Percentiles rank a stretch among this genome's conserved stretches.
Evolutionary conservation across 164 flowering plant species (phyloP).

Genomic region (Stephania japonica): DNA sequence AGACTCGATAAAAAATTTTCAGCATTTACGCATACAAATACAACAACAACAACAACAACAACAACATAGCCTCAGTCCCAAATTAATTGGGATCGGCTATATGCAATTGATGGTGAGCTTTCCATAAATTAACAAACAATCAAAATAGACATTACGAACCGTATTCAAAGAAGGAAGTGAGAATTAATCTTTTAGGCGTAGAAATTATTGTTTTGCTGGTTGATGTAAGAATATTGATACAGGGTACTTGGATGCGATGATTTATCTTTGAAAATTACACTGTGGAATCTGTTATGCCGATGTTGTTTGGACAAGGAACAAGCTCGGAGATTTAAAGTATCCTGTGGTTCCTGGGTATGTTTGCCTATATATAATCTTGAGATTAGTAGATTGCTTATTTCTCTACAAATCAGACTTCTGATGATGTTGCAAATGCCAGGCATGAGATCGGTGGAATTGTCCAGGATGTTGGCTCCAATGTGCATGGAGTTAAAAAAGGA

Average conservation of each 20-base stretch:
- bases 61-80: too few relatives aligned
- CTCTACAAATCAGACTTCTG: not conserved
- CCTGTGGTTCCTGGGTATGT: constrained; percentile 81
- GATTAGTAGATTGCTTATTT: not conserved
- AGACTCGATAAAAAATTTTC: too few relatives aligned
- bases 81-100: too few relatives aligned
- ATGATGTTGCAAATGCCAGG: constrained; percentile 23
- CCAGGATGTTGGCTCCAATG: constrained; percentile 58
- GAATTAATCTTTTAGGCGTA: not conserved
- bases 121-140: too few relatives aligned
- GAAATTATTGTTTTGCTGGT: not conserved
- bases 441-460: constrained; percentile 89
- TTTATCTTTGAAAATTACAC: constrained; percentile 56
- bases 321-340: constrained; percentile 38
- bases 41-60: too few relatives aligned
- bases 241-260: constrained; percentile 54
- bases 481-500: constrained; percentile 58
- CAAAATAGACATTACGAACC: too few relatives aligned
- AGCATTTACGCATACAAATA: too few relatives aligned
- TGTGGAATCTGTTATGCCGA: constrained; percentile 84
- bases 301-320: constrained; percentile 53
- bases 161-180: not conserved
- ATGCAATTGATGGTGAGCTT: too few relatives aligned
- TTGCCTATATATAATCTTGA: not conserved
- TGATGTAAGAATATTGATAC: constrained; percentile 18